Evolutionary conservation across 192 early-diverging fungal genomes (phyloP).

Genomic region (Entrophospora sp.): DNA sequence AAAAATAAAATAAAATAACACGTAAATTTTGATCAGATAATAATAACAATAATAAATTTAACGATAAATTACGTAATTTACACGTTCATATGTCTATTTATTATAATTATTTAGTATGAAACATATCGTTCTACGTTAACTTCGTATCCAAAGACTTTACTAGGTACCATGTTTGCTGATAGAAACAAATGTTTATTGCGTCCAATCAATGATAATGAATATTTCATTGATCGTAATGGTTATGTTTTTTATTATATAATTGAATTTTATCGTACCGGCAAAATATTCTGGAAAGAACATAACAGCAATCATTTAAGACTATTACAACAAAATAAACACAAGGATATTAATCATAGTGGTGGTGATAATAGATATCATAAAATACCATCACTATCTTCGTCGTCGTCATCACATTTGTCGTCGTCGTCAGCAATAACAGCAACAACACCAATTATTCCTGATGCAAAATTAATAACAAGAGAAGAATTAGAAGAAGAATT

Average conservation of each 20-base stretch:
- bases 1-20: neutral
- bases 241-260: neutral
- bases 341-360: neutral
- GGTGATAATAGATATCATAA: neutral
- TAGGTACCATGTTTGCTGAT: conserved; percentile 16
- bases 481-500: conserved; percentile 4
- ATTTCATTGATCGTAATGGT: conserved; percentile 12
- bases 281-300: neutral
- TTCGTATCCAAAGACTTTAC: conserved; percentile 1
- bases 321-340: neutral
- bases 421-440: neutral
- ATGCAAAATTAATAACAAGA: neutral
- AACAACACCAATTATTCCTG: neutral
- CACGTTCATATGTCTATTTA: neutral
- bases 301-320: neutral
- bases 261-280: conserved; percentile 1
- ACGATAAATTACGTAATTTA: too few relatives aligned
- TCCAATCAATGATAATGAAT: neutral
- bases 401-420: neutral
- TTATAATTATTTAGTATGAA: neutral
- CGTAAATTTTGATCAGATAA: too few relatives aligned
- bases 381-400: neutral
- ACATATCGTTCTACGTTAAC: conserved; percentile 6
- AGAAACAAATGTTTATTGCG: neutral
- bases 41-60: too few relatives aligned